Conservation (phyloP, 2,329 filamentous ascomycete genomes). For the Aotearoamyces nothofagi region DNA sequence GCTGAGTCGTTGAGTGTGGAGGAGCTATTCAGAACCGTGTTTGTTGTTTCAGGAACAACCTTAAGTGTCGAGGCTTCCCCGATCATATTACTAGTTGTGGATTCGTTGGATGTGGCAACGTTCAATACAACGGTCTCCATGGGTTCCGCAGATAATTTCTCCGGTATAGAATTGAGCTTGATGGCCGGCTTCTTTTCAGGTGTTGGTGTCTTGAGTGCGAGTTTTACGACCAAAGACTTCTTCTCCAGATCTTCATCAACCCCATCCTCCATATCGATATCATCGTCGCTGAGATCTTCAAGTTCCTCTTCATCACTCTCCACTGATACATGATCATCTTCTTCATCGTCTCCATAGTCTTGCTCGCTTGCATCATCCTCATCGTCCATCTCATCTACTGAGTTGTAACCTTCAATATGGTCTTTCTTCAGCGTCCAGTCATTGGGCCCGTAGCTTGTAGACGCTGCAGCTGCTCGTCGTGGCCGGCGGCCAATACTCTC, state of each 20-base stretch:
- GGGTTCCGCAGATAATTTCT: slow-evolving; percentile 1
- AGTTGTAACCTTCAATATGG: slow-evolving; percentile 38
- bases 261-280: slow-evolving; percentile 31
- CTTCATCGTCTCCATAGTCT: slow-evolving; percentile 61
- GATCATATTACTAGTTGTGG: too few species aligned
- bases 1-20: too few species aligned
- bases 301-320: slow-evolving; percentile 40
- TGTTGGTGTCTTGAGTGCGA: slow-evolving; percentile 31
- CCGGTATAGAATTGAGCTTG: slow-evolving; percentile 10
- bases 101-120: too few species aligned
- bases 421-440: too few species aligned
- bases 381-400: slow-evolving; percentile 40
- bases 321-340: slow-evolving; percentile 48
- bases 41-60: too few species aligned
- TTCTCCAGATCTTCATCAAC: slow-evolving; percentile 35
- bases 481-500: slow-evolving; percentile 22
- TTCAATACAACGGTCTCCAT: too few species aligned
- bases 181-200: slow-evolving; percentile 16
- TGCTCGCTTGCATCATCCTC: slow-evolving; percentile 56
- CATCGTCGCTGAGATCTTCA: slow-evolving; percentile 29
- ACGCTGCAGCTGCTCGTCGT: slow-evolving; percentile 22
- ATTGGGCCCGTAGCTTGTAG: too few species aligned
- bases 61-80: too few species aligned
- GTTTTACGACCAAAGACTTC: slow-evolving; percentile 59
- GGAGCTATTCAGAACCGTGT: too few species aligned